Percentiles rank a stretch among this genome's conserved stretches.
Evolutionary conservation across 2,329 filamentous ascomycete genomes (phyloP).

Genomic region (Phyllachora maydis): DNA sequence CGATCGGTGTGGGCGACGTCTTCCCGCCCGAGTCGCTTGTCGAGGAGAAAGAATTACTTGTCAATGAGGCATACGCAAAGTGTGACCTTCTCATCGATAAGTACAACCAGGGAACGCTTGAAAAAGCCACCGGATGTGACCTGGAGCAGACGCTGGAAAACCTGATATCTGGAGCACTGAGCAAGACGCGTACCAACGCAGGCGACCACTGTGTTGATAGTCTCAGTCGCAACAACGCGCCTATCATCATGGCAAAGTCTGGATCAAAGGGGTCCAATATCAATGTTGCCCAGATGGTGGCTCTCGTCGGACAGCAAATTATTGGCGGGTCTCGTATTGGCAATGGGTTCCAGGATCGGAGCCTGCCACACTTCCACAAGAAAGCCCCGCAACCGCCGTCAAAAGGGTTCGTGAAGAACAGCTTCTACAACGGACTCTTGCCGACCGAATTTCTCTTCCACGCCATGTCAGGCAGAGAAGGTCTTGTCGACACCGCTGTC

Average conservation of each 20-base stretch:
- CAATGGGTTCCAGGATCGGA: constrained; percentile 92
- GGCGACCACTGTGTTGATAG: constrained; percentile 81
- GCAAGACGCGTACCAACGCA: constrained; percentile 75
- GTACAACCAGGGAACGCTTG: constrained; percentile 61
- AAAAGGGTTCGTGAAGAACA: constrained; percentile 93
- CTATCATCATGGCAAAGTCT: constrained; percentile 90
- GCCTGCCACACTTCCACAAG: constrained; percentile 86
- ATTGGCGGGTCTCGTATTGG: constrained; percentile 83
- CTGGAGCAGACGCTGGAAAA: constrained; percentile 87
- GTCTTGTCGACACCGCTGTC: constrained; percentile 93
- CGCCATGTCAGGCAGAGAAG: constrained; percentile 95
- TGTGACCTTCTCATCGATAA: constrained; percentile 68
- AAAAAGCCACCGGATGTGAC: constrained; percentile 75
- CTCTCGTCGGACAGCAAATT: constrained; percentile 92
- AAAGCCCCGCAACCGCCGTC: constrained; percentile 79
- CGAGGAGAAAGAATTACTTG: constrained; percentile 52
- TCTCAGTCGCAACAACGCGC: constrained; percentile 77
- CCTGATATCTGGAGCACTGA: constrained; percentile 74
- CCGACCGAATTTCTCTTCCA: constrained; percentile 95
- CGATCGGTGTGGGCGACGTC: constrained; percentile 88
- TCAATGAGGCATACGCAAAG: constrained; percentile 57
- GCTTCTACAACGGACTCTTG: constrained; percentile 81
- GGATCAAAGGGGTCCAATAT: constrained; percentile 94
- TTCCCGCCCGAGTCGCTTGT: constrained; percentile 58
- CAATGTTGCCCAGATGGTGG: constrained; percentile 98